A percentile compares a stretch with the other conserved stretches of the same genome.
Evolutionary conservation across 768 basidiomycete genomes (phyloP).

Genomic region (Tricholoma sp.): DNA sequence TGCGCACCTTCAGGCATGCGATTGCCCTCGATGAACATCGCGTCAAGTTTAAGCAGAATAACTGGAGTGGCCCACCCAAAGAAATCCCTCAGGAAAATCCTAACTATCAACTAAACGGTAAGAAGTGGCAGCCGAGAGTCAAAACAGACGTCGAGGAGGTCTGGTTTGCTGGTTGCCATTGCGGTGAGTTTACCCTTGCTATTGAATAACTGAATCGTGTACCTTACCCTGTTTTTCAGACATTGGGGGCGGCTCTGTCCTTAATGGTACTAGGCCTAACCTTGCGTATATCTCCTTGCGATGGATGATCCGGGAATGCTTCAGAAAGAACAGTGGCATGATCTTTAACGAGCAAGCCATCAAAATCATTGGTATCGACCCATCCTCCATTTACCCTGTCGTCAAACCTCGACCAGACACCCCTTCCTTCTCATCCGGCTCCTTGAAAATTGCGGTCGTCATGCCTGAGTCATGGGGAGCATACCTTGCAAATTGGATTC

Average conservation of each 20-base stretch:
- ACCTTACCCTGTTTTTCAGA: background rate
- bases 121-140: background rate
- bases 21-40: conserved; percentile 1
- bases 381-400: conserved; percentile 21
- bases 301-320: conserved; percentile 53
- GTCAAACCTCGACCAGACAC: conserved; percentile 22
- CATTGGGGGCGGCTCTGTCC: conserved; percentile 50
- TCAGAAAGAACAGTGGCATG: conserved; percentile 36
- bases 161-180: conserved; percentile 2
- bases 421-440: conserved; percentile 25
- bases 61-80: conserved; percentile 3
- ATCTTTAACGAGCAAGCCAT: conserved; percentile 34
- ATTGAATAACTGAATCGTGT: background rate
- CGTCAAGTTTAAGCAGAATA: background rate
- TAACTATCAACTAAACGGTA: conserved; percentile 10
- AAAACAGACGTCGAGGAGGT: background rate
- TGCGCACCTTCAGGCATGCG: conserved; percentile 1
- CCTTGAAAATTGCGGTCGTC: conserved; percentile 7
- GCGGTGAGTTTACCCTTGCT: background rate
- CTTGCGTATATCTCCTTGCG: conserved; percentile 52
- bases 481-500: no score
- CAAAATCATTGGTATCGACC: conserved; percentile 16
- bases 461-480: no score
- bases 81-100: no score
- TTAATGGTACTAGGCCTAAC: conserved; percentile 24